Evolutionary conservation across 192 early-diverging fungal genomes (phyloP).

Genomic region (Linnemannia hyalina): DNA sequence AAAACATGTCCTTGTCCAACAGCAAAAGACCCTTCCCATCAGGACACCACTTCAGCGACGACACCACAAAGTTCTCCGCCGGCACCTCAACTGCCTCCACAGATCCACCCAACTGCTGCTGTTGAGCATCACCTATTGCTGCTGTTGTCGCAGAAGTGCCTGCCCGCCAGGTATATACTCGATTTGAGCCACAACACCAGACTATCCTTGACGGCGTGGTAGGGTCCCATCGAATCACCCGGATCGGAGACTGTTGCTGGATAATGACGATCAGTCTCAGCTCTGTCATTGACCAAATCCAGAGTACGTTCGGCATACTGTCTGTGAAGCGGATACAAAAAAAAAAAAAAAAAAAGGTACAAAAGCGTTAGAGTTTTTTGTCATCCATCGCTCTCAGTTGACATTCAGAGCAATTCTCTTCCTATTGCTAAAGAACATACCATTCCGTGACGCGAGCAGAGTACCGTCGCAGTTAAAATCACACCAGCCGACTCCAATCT

Average conservation of each 20-base stretch:
- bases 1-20: slow-evolving; percentile 83
- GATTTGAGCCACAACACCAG: slow-evolving; percentile 69
- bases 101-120: slow-evolving; percentile 66
- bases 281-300: slow-evolving; percentile 78
- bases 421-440: slow-evolving; percentile 58
- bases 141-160: slow-evolving; percentile 60
- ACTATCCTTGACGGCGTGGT: slow-evolving; percentile 64
- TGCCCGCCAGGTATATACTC: slow-evolving; percentile 73
- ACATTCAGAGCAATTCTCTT: neutral
- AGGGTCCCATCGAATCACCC: slow-evolving; percentile 77
- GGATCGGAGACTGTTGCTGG: slow-evolving; percentile 70
- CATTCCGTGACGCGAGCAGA: slow-evolving; percentile 74
- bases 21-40: slow-evolving; percentile 77
- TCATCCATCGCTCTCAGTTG: neutral
- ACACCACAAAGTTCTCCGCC: slow-evolving; percentile 73
- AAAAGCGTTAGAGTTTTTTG: neutral
- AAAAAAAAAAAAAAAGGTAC: neutral
- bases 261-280: slow-evolving; percentile 67
- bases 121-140: slow-evolving; percentile 48
- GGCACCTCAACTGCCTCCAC: slow-evolving; percentile 38
- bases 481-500: slow-evolving; percentile 76
- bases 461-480: slow-evolving; percentile 75
- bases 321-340: slow-evolving; percentile 59
- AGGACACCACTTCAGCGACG: slow-evolving; percentile 74
- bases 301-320: slow-evolving; percentile 78